Percentiles rank a stretch among this genome's conserved stretches.
Conservation (phyloP, 768 basidiomycete species). For the Crassisporium funariophilum region DNA sequence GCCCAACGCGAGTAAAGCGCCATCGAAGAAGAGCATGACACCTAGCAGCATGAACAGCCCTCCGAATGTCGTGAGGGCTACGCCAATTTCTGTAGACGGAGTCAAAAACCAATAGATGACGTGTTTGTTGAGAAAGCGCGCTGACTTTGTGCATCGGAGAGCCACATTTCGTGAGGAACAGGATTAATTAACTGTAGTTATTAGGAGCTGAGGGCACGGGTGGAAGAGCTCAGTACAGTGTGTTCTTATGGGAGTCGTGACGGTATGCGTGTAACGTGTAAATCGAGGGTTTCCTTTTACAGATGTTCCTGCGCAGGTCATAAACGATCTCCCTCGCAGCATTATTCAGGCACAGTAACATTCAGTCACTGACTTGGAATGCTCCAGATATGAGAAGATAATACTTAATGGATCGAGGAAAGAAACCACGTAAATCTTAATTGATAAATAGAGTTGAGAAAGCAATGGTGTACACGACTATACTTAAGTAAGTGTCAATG, state of each 20-base stretch:
- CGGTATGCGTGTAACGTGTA: conserved; percentile 11
- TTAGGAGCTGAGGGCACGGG: conserved; percentile 4
- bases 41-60: conserved; percentile 95
- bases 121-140: conserved; percentile 4
- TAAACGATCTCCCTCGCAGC: too few relatives aligned
- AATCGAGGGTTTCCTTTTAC: too few relatives aligned
- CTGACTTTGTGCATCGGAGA: conserved; percentile 68
- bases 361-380: too few relatives aligned
- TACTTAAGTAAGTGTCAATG: conserved; percentile 10
- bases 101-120: conserved; percentile 5
- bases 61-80: conserved; percentile 95
- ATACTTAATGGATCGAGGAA: too few relatives aligned
- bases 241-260: conserved; percentile 8
- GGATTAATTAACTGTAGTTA: not conserved
- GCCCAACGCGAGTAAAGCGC: conserved; percentile 92
- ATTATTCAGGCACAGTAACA: too few relatives aligned
- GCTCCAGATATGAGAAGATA: too few relatives aligned
- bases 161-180: conserved; percentile 52
- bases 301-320: too few relatives aligned
- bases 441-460: conserved; percentile 13
- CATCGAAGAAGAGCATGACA: conserved; percentile 95
- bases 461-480: conserved; percentile 5
- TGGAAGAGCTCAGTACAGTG: not conserved
- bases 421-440: conserved; percentile 17
- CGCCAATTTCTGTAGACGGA: conserved; percentile 78